Base-by-base conservation (phyloP, 2,329 filamentous ascomycete species). In the Pseudogymnoascus sp. region DNA sequence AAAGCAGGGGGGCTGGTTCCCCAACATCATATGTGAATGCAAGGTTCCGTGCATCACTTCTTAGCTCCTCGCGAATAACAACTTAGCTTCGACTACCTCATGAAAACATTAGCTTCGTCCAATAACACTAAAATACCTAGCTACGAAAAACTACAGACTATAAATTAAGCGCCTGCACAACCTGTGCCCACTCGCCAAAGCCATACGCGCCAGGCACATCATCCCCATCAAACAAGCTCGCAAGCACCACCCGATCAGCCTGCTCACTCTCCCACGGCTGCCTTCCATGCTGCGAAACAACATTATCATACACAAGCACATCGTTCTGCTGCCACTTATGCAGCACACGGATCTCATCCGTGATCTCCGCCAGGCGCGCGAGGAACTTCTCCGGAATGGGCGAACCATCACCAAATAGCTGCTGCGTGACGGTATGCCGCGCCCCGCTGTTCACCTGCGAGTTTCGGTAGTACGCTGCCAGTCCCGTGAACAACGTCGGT, bases 231-330 rank as follows among this genome's bases (percentile, higher is more conserved):
- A 78, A 80, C 21, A 80, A 65, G 68, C 78, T 80, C 6, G 78
- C 79, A 68, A 80, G 65, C 1, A 81, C 72, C 0, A 80, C 74
- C 0, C 78, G 74, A 69, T 80, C 77, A 1, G 68, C 66, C 67
- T 80, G 78, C 62, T 78, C 74, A 4, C 78, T 78, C 62, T 75
- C 69, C 79, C 78, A 80, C 0, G 78, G 78, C 68, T 80, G 71
- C 61, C 79, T 71, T 2, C 78, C 78, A 71, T 81, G 78, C 70
- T 81, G 79, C 1, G 78, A 74, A 68, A 80, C 75, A 14, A 77
- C 68, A 67, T 81, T 81, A 66, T 81, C 78, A 68, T 74, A 80
- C 0, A 81, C 77, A 10, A 80, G 69, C 3, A 81, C 77, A 70
- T 80, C 79, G 0, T 78, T 77, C 11, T 70, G 69, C 67, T 80